Conservation (phyloP, 768 basidiomycete genomes). For the Pholiota conissans region DNA sequence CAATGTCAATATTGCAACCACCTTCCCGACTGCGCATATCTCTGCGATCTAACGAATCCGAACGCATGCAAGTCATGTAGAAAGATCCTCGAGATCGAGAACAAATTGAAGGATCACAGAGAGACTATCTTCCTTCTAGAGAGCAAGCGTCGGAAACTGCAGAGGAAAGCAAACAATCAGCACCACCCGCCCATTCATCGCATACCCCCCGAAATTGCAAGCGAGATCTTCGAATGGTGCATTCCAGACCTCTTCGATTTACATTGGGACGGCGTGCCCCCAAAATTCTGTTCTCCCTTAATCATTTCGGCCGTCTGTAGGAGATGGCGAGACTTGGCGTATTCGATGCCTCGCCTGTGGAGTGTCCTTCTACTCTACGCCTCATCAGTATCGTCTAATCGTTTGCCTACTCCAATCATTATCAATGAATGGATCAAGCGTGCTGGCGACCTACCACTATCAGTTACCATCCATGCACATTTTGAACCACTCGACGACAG, state of each 20-base stretch:
- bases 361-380: not conserved
- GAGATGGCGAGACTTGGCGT: not conserved
- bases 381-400: not conserved
- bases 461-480: too few species aligned
- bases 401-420: not conserved
- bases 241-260: not conserved
- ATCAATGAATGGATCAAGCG: not conserved
- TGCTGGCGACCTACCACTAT: not conserved
- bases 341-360: not conserved
- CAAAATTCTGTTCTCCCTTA: not conserved
- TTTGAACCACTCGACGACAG: too few species aligned
- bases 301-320: too few species aligned
- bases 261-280: not conserved
- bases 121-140: not conserved
- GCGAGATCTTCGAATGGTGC: not conserved
- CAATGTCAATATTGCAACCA: too few species aligned
- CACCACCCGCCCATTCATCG: not conserved
- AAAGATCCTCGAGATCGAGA: not conserved
- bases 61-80: not conserved
- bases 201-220: not conserved
- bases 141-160: not conserved
- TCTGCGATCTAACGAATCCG: not conserved
- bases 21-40: too few species aligned
- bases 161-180: not conserved
- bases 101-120: not conserved